These are phyloP conservation scores for Calonectria leucothoes DNA, from an alignment of 2,329 filamentous ascomycete species.

Conservation along the genomic window DNA sequence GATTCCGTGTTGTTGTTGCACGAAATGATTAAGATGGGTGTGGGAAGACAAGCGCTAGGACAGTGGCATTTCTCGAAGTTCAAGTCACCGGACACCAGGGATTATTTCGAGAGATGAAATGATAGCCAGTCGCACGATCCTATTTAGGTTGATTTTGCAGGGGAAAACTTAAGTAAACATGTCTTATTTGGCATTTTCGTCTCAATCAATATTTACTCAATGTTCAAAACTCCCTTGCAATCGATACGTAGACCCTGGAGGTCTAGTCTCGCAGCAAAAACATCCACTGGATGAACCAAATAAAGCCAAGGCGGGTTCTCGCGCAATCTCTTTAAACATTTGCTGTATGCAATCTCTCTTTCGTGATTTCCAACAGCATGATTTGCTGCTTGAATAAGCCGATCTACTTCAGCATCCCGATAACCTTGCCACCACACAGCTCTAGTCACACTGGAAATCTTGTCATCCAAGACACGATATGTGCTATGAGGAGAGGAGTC, in stretches of 20 bases:
- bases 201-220: neutral
- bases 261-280: neutral
- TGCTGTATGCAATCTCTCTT: neutral
- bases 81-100: neutral
- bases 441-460: neutral
- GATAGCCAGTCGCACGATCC: no score
- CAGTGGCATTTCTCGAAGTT: neutral
- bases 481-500: slow-evolving; percentile 6
- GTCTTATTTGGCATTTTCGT: neutral
- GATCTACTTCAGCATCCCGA: neutral
- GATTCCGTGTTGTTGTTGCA: slow-evolving; percentile 3
- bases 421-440: slow-evolving; percentile 10
- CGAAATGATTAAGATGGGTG: neutral
- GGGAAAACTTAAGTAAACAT: no score
- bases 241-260: neutral
- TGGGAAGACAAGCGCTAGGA: neutral
- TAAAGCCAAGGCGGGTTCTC: neutral
- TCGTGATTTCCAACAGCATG: neutral
- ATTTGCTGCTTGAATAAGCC: neutral
- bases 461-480: slow-evolving; percentile 5
- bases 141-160: no score
- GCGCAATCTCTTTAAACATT: neutral
- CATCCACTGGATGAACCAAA: neutral
- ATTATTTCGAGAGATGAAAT: no score
- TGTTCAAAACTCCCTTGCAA: neutral